Conservation (phyloP, 164 flowering plant genomes). For the Magnolia sinica region DNA sequence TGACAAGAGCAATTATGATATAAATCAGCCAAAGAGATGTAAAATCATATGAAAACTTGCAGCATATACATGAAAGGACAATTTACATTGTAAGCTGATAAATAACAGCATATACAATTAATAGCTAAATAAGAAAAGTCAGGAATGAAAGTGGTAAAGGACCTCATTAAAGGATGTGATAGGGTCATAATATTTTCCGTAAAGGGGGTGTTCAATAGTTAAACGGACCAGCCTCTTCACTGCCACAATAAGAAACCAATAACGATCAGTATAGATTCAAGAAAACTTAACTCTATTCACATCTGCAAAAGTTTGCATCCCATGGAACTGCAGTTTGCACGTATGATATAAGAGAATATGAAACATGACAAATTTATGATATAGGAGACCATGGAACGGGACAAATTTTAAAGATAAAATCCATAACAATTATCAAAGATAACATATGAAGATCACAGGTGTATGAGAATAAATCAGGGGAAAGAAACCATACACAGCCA, state of each 20-base stretch:
- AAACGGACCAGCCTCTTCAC: constrained; percentile 77
- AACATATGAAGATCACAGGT: no score
- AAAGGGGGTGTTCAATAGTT: constrained; percentile 69
- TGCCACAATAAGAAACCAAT: constrained; percentile 34
- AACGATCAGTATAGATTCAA: constrained; percentile 14
- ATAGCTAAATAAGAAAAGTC: not conserved
- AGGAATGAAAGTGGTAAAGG: not conserved
- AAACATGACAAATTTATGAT: no score
- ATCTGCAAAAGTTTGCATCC: no score
- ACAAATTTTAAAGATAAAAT: not conserved
- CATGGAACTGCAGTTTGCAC: not conserved
- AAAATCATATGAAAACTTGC: not conserved
- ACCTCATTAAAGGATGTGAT: constrained; percentile 28
- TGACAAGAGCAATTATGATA: not conserved
- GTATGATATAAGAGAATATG: not conserved
- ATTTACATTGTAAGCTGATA: not conserved
- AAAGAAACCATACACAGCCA: no score
- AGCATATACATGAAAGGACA: not conserved
- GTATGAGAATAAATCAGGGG: no score
- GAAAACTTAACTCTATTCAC: not conserved
- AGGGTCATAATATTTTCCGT: constrained; percentile 45
- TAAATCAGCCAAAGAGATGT: not conserved
- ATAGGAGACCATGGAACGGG: no score
- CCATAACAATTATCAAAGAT: not conserved
- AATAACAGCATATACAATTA: not conserved